Evolutionary conservation across 2,329 filamentous ascomycete genomes (phyloP).

Genomic region (Metarhizium album): DNA sequence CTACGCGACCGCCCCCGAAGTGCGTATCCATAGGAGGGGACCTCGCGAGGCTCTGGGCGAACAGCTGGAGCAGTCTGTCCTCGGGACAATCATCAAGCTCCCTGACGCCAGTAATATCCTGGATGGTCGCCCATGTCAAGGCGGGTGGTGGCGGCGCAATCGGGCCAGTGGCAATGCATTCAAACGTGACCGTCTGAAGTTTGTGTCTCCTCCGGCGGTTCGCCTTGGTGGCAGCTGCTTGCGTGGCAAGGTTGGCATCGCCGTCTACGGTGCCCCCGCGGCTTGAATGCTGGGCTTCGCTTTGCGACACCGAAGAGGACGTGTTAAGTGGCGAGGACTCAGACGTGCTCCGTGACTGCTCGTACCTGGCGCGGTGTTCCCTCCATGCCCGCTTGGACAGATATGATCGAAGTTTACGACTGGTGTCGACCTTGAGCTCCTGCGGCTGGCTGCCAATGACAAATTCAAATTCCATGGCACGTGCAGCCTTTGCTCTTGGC

Average conservation of each 20-base stretch:
- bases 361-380: constrained; percentile 2
- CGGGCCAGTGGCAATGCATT: not conserved
- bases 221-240: too few species aligned
- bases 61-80: not conserved
- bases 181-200: too few species aligned
- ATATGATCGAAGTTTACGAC: constrained; percentile 11
- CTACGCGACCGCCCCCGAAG: constrained; percentile 15
- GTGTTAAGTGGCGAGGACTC: not conserved
- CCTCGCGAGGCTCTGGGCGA: not conserved
- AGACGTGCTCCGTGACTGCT: not conserved
- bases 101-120: not conserved
- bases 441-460: constrained; percentile 14
- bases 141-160: not conserved
- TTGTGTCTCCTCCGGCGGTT: too few species aligned
- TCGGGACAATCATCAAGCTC: not conserved
- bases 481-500: not conserved
- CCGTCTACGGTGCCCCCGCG: too few species aligned
- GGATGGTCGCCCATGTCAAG: not conserved
- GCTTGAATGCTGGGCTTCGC: too few species aligned
- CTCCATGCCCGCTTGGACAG: constrained; percentile 8
- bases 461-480: constrained; percentile 10
- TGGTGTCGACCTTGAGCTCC: constrained; percentile 14
- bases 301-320: too few species aligned
- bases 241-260: too few species aligned
- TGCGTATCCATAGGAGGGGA: constrained; percentile 10